Percentiles rank a stretch among this genome's conserved stretches.
Conservation (phyloP, 169 alveolate genomes). For the Plasmodium billcollinsi region DNA sequence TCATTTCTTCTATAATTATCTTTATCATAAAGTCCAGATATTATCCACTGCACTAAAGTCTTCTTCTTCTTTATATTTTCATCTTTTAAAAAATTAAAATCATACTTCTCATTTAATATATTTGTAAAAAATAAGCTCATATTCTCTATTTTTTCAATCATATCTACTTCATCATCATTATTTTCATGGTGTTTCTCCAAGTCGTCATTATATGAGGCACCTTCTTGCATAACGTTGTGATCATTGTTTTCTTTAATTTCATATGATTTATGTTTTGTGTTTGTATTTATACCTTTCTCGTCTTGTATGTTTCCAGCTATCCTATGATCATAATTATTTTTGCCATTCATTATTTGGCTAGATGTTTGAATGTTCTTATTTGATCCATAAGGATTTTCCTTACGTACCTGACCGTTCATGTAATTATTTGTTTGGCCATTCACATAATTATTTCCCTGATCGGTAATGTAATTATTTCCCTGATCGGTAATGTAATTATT, state of each 20-base stretch:
- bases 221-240: not conserved
- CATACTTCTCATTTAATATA: conserved; percentile 29
- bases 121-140: conserved; percentile 48
- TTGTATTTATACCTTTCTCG: not conserved
- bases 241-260: not conserved
- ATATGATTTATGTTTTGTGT: not conserved
- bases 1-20: too few relatives aligned
- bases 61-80: not conserved
- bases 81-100: conserved; percentile 35
- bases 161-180: conserved; percentile 4
- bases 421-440: not conserved
- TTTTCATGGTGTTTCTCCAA: not conserved
- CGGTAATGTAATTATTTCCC: not conserved
- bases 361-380: too few relatives aligned
- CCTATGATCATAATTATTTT: not conserved
- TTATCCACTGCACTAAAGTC: too few relatives aligned
- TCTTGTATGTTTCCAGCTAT: not conserved
- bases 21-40: too few relatives aligned
- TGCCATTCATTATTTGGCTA: too few relatives aligned
- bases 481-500: too few relatives aligned
- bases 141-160: conserved; percentile 19
- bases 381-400: too few relatives aligned
- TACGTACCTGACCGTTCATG: too few relatives aligned
- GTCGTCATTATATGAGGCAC: not conserved
- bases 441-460: not conserved